Conservation (phyloP, 345 rosid species). For the Eucalyptus regnans region DNA sequence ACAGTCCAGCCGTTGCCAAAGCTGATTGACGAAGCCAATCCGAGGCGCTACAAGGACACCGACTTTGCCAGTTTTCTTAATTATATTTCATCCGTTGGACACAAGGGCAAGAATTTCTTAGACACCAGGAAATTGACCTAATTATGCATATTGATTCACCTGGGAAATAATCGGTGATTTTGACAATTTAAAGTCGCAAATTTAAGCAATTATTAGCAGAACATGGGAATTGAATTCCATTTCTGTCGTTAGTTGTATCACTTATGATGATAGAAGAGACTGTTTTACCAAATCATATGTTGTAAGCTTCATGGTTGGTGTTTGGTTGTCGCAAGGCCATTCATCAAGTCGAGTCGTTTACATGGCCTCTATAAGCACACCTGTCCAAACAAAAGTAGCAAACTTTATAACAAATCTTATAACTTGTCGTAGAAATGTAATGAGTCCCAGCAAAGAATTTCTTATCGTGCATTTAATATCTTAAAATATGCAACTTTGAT, state of each 20-base stretch:
- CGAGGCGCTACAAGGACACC: constrained; percentile 19
- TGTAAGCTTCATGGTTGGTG: not conserved
- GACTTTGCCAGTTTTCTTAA: constrained; percentile 11
- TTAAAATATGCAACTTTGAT: not conserved
- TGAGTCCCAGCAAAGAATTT: not conserved
- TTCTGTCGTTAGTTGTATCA: not conserved
- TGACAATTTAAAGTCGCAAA: not conserved
- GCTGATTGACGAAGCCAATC: constrained; percentile 7
- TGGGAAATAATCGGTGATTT: not conserved
- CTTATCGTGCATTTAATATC: not conserved
- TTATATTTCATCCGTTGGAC: constrained; percentile 4
- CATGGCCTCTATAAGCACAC: not conserved
- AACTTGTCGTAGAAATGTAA: not conserved
- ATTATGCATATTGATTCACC: not conserved
- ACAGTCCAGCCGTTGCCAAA: constrained; percentile 7
- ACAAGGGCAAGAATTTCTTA: constrained; percentile 12
- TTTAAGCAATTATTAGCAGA: not conserved
- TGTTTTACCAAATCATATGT: not conserved
- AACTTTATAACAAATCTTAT: not conserved
- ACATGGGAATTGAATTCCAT: not conserved
- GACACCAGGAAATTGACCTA: constrained; percentile 10
- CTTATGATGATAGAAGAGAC: not conserved
- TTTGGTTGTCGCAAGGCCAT: not conserved
- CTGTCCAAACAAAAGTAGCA: not conserved
- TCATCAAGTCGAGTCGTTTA: not conserved